A percentile compares a stretch with the other conserved stretches of the same genome.
Evolutionary conservation across 805 yeast species (phyloP).

Genomic region (Komagataella ulmi): DNA sequence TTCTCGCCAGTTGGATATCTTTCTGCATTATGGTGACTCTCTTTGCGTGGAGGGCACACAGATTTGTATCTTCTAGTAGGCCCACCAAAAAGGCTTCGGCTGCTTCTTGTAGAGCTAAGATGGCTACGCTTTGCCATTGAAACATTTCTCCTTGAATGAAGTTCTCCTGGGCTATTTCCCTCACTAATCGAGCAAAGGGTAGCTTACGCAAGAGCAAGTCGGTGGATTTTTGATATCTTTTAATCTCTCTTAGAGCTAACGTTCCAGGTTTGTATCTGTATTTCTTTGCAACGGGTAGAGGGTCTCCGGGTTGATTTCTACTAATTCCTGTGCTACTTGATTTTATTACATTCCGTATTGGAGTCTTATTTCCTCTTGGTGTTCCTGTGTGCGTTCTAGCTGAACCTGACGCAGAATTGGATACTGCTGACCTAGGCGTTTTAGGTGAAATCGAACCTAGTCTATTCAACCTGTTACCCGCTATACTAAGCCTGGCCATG

Average conservation of each 20-base stretch:
- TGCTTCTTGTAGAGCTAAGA: constrained; percentile 70
- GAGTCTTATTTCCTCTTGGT: neutral
- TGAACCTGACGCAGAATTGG: neutral
- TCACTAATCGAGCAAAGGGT: constrained; percentile 67
- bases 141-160: constrained; percentile 40
- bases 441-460: neutral
- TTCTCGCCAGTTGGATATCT: constrained; percentile 68
- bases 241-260: constrained; percentile 52
- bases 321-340: constrained; percentile 19
- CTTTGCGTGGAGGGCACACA: constrained; percentile 69
- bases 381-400: neutral
- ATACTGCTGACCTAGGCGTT: neutral
- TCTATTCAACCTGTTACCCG: neutral
- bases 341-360: neutral
- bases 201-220: constrained; percentile 56
- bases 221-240: constrained; percentile 53
- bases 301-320: constrained; percentile 44
- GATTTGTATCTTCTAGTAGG: constrained; percentile 62
- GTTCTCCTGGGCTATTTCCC: constrained; percentile 56
- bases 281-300: constrained; percentile 17
- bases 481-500: neutral
- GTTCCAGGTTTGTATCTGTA: constrained; percentile 50
- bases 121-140: constrained; percentile 72
- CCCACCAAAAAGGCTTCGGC: constrained; percentile 68
- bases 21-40: constrained; percentile 80